Evolutionary conservation across 2,329 filamentous ascomycete genomes (phyloP).

Genomic region (Microcyclosporella mali): DNA sequence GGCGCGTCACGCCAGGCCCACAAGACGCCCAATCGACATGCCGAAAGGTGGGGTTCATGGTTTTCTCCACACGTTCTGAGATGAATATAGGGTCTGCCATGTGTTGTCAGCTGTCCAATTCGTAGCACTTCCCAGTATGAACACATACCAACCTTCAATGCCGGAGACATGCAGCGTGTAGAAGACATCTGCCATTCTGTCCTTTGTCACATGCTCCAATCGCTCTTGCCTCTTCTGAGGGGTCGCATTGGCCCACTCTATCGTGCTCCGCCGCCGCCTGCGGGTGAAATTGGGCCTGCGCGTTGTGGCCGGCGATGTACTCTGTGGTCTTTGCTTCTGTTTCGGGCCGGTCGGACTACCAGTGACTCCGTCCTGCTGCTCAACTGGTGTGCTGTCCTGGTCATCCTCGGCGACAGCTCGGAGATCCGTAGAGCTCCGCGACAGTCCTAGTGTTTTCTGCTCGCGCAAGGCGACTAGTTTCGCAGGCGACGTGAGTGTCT

Average conservation of each 20-base stretch:
- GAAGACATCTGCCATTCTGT: slow-evolving; percentile 76
- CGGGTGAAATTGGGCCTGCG: slow-evolving; percentile 35
- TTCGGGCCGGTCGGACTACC: slow-evolving; percentile 10
- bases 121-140: background rate
- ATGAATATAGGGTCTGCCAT: slow-evolving; percentile 72
- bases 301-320: slow-evolving; percentile 12
- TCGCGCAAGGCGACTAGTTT: slow-evolving; percentile 56
- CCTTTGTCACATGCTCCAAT: slow-evolving; percentile 65
- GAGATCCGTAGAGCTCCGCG: slow-evolving; percentile 54
- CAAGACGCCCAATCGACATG: slow-evolving; percentile 69
- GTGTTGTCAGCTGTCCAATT: slow-evolving; percentile 13
- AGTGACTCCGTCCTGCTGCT: slow-evolving; percentile 4
- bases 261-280: slow-evolving; percentile 51
- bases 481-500: slow-evolving; percentile 57
- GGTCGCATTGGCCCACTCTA: slow-evolving; percentile 57
- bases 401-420: slow-evolving; percentile 28
- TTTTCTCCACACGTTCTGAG: slow-evolving; percentile 68
- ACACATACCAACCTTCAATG: slow-evolving; percentile 35
- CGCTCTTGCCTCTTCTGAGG: slow-evolving; percentile 62
- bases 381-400: slow-evolving; percentile 2
- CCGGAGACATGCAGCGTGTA: slow-evolving; percentile 71
- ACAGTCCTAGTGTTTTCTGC: slow-evolving; percentile 46
- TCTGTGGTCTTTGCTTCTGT: slow-evolving; percentile 21
- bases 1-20: slow-evolving; percentile 59
- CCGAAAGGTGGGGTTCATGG: slow-evolving; percentile 87